phyloP scores from a whole-genome alignment of 2,329 filamentous ascomycete species.

The Emmonsia crescens region DNA sequence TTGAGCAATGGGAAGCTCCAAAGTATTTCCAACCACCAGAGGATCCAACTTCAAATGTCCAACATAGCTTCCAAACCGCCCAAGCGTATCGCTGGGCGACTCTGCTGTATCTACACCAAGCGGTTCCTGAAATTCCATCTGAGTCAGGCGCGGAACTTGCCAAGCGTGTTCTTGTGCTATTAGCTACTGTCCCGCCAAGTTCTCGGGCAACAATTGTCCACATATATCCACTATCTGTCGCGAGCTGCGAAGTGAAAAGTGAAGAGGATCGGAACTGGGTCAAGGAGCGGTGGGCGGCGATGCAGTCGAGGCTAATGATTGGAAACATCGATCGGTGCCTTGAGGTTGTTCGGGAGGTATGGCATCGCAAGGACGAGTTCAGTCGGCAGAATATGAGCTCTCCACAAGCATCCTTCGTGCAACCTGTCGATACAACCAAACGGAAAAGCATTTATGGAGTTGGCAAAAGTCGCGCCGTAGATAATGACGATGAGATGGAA shows the following conservation, averaged over 20 bases:
- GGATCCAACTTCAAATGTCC: slow-evolving; percentile 51
- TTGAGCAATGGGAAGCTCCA: slow-evolving; percentile 53
- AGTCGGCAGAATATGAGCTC: slow-evolving; percentile 30
- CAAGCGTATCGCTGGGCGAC: slow-evolving; percentile 58
- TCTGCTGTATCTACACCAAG: slow-evolving; percentile 55
- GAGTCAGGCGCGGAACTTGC: slow-evolving; percentile 47
- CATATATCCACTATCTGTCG: slow-evolving; percentile 58
- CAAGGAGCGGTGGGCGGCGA: slow-evolving; percentile 49
- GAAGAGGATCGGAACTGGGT: slow-evolving; percentile 55
- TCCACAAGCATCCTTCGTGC: slow-evolving; percentile 18
- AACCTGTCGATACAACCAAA: slow-evolving; percentile 15
- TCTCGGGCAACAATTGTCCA: slow-evolving; percentile 57
- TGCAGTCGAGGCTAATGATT: slow-evolving; percentile 53
- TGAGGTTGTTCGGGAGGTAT: slow-evolving; percentile 56
- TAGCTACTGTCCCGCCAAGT: slow-evolving; percentile 52
- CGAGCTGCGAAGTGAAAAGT: slow-evolving; percentile 52
- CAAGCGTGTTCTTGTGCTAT: slow-evolving; percentile 48
- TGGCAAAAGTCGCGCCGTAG: background rate
- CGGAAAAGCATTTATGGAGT: background rate
- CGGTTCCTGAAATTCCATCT: slow-evolving; percentile 57
- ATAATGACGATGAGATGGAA: background rate
- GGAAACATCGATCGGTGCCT: slow-evolving; percentile 57
- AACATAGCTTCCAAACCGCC: slow-evolving; percentile 56
- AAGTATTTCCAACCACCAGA: slow-evolving; percentile 50
- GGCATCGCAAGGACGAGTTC: slow-evolving; percentile 50